Evolutionary conservation across 192 early-diverging fungal genomes (phyloP).

Genomic region (Backusella liffmaniae): DNA sequence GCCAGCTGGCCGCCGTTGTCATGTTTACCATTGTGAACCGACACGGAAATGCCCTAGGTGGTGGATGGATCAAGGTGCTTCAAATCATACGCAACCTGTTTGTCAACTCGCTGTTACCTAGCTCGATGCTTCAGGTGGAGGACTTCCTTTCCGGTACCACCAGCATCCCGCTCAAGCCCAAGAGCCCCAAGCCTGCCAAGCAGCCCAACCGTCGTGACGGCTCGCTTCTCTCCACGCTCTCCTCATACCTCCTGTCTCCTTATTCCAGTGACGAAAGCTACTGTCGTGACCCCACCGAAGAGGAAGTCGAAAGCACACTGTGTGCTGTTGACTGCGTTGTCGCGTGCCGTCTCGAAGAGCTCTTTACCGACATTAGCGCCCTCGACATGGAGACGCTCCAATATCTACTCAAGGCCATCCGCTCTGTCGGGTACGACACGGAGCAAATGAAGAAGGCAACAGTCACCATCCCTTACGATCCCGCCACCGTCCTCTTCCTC

Average conservation of each 20-base stretch:
- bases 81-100: slow-evolving; percentile 76
- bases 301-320: slow-evolving; percentile 67
- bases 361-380: slow-evolving; percentile 72
- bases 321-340: slow-evolving; percentile 66
- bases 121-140: slow-evolving; percentile 63
- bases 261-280: slow-evolving; percentile 51
- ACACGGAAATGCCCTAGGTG: slow-evolving; percentile 64
- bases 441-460: slow-evolving; percentile 14
- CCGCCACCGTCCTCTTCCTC: slow-evolving; percentile 71
- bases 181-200: slow-evolving; percentile 32
- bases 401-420: slow-evolving; percentile 57
- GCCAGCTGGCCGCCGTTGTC: slow-evolving; percentile 89
- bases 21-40: slow-evolving; percentile 74
- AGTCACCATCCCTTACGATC: slow-evolving; percentile 49
- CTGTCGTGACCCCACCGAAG: slow-evolving; percentile 62
- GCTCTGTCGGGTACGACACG: slow-evolving; percentile 41
- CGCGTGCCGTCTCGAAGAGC: slow-evolving; percentile 67
- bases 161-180: slow-evolving; percentile 61
- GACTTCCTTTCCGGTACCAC: slow-evolving; percentile 72
- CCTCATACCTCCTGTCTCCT: slow-evolving; percentile 72
- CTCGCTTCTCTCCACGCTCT: slow-evolving; percentile 76
- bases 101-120: slow-evolving; percentile 71
- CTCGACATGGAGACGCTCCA: slow-evolving; percentile 65
- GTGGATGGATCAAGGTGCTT: slow-evolving; percentile 74
- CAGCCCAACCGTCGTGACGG: slow-evolving; percentile 50